Evolutionary conservation across 805 yeast genomes (phyloP), one percentile per base, ranked within the genome.

Genomic region (Pichia thaimueangensis): DNA sequence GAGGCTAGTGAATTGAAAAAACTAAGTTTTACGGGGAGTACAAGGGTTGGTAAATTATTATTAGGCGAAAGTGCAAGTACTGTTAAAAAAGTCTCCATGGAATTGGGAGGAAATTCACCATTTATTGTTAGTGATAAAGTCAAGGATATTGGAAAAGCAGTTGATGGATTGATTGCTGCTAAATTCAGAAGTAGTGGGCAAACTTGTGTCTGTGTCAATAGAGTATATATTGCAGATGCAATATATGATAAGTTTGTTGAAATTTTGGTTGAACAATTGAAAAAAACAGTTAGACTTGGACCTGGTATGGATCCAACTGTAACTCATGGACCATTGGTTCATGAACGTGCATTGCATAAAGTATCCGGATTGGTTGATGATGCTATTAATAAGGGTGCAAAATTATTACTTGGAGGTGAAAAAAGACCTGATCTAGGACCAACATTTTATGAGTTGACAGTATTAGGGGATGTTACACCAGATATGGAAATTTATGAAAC

Each of bases 51-150:
- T 15, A 80, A 77, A 58, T 51, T 80, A 15, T 67, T 84, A 45
- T 74, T 79, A 78, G 59, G 62, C 33, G 86, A 82, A 58, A 68
- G 81, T 5, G 50, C 77, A 3, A 64, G 73, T 22, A 73, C 85
- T 0, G 64, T 84, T 53, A 84, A 84, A 65, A 83, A 82, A 57
- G 63, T 80, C 41, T 75, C 86, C 3, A 64, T 84, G 59, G 91
- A 84, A 61, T 69, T 84, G 29, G 91, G 93, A 23, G 94, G 91
- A 15, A 84, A 84, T 59, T 86, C 89, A 3, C 89, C 94, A 2
- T 76, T 82, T 50, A 72, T 84, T 40, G 80, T 84, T 2, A 82
- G 81, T 57, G 77, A 78, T 30, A 89, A 82, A 56, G 86, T 85
- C 5, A 30, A 36, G 6, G 76, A 80, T 48, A 50, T 83, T 19